A percentile compares a stretch with the other conserved stretches of the same genome.
phyloP scores from a whole-genome alignment of 2,329 filamentous ascomycete species.

The Neospermospora avenae region DNA sequence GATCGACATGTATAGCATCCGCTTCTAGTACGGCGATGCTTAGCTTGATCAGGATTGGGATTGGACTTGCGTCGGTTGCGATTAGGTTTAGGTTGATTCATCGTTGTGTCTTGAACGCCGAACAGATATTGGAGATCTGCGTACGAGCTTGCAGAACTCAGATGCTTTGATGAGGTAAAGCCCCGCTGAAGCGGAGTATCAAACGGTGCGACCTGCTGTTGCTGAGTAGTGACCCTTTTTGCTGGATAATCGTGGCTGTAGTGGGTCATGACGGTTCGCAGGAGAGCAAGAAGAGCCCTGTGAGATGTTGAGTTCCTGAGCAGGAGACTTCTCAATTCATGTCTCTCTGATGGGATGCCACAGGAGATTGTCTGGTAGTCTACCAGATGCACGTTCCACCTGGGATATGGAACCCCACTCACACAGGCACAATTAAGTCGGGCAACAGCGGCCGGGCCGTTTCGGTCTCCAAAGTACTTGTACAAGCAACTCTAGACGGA shows the following conservation, averaged over 20 bases:
- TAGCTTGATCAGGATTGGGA: slow-evolving; percentile 51
- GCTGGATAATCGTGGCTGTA: slow-evolving; percentile 10
- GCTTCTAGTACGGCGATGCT: slow-evolving; percentile 88
- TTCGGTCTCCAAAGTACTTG: slow-evolving; percentile 3
- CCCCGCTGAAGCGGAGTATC: slow-evolving; percentile 4
- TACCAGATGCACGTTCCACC: slow-evolving; percentile 9
- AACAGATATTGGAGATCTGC: slow-evolving; percentile 33
- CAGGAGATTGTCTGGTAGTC: not conserved
- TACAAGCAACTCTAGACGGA: slow-evolving; percentile 15
- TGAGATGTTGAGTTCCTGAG: not conserved
- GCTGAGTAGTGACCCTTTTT: slow-evolving; percentile 10
- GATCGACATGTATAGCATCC: slow-evolving; percentile 92
- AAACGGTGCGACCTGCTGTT: slow-evolving; percentile 6
- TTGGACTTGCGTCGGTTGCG: slow-evolving; percentile 32
- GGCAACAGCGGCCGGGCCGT: slow-evolving; percentile 10
- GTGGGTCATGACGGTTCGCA: slow-evolving; percentile 20
- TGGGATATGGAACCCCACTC: slow-evolving; percentile 9
- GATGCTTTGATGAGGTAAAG: slow-evolving; percentile 14
- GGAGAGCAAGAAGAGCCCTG: not conserved
- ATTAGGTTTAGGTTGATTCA: slow-evolving; percentile 30
- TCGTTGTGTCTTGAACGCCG: slow-evolving; percentile 29
- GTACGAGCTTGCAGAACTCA: slow-evolving; percentile 32
- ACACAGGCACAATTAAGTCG: slow-evolving; percentile 10
- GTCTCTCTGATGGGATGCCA: not conserved
- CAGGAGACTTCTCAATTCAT: not conserved